phyloP scores from a whole-genome alignment of 75 land plant genomes.

The Selaginella tamariscina region DNA sequence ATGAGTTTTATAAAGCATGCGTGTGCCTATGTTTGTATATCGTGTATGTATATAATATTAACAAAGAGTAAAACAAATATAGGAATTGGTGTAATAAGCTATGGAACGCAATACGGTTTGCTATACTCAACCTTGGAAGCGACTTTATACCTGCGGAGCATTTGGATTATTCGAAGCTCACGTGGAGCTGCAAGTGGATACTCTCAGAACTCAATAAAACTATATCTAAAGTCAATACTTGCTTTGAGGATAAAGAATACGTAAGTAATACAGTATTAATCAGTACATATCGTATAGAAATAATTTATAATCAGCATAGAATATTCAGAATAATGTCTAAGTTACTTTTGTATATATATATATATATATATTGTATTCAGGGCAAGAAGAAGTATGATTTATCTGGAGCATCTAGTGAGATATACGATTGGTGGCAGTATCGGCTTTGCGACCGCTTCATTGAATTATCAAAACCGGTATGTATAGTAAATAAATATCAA shows the following conservation, averaged over 20 bases:
- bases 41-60: no score
- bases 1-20: no score
- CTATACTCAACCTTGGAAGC: conserved; percentile 69
- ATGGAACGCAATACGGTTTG: conserved; percentile 90
- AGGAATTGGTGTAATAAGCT: conserved; percentile 96
- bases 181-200: conserved; percentile 81
- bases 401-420: conserved; percentile 55
- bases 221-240: conserved; percentile 41
- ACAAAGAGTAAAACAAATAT: no score
- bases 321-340: no score
- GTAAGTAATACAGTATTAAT: no score
- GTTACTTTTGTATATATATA: no score
- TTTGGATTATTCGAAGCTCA: conserved; percentile 26
- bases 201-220: conserved; percentile 64
- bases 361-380: no score
- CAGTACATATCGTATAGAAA: no score
- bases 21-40: no score
- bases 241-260: no score
- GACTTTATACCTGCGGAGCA: conserved; percentile 40
- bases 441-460: conserved; percentile 86
- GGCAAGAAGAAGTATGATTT: conserved; percentile 56
- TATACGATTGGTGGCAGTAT: conserved; percentile 85
- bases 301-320: no score
- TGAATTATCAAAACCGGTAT: conserved; percentile 71
- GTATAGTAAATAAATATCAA: no score